Evolutionary conservation across 1,284 basidiomycete species (phyloP).

Genomic region (Rhodotorula sp.): DNA sequence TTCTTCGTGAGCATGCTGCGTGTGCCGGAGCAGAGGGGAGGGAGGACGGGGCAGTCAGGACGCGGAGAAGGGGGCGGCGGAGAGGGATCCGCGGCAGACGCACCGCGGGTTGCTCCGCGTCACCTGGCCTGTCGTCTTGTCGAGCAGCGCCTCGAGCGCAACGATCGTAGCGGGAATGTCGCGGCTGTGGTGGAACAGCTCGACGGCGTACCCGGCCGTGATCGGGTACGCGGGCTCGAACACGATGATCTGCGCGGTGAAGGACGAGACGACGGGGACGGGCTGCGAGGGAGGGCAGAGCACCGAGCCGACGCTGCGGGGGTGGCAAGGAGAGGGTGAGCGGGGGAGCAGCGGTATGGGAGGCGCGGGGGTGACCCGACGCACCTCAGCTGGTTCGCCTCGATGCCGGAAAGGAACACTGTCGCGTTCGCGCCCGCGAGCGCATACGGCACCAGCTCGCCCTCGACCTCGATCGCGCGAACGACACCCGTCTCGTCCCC

Average conservation of each 20-base stretch:
- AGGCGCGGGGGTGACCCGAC: constrained; percentile 16
- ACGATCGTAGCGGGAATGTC: constrained; percentile 86
- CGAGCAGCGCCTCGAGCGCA: constrained; percentile 74
- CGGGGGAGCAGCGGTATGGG: background rate
- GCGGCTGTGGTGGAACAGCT: constrained; percentile 90
- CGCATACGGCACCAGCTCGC: constrained; percentile 77
- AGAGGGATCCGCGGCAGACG: constrained; percentile 28
- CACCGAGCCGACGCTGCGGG: constrained; percentile 73
- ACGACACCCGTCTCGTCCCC: constrained; percentile 88
- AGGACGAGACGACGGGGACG: constrained; percentile 73
- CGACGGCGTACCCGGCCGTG: constrained; percentile 81
- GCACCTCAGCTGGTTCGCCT: constrained; percentile 72
- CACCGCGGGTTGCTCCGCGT: constrained; percentile 79
- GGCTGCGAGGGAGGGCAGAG: constrained; percentile 72
- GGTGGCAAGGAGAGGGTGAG: background rate
- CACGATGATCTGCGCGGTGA: constrained; percentile 85
- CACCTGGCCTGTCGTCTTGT: constrained; percentile 73
- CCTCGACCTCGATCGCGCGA: constrained; percentile 84
- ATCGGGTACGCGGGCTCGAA: constrained; percentile 92
- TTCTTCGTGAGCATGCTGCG: constrained; percentile 78
- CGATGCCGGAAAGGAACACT: constrained; percentile 78
- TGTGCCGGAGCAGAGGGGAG: background rate
- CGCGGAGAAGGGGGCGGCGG: background rate
- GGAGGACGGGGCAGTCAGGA: no score
- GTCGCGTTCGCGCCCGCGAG: constrained; percentile 87